Conservation (phyloP, 176 grass and related monocot species). For the Raddia distichophylla region DNA sequence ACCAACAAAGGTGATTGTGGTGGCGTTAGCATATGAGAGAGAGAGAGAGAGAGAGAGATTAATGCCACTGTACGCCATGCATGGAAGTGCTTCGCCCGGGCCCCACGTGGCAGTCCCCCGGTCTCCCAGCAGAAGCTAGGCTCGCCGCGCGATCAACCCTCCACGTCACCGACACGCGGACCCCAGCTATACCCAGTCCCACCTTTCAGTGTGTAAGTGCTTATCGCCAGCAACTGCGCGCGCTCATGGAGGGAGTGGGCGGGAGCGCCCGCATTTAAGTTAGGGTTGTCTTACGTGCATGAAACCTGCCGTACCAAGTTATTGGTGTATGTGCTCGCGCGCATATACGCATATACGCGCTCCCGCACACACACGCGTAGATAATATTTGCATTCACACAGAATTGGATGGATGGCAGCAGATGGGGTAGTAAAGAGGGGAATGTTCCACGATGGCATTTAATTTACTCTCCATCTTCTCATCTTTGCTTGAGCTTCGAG, state of each 20-base stretch:
- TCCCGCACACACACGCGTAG: too few relatives aligned
- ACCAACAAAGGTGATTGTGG: too few relatives aligned
- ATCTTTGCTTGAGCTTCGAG: not conserved
- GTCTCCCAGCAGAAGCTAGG: not conserved
- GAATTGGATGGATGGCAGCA: constrained; percentile 1
- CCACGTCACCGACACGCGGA: not conserved
- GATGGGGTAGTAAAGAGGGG: not conserved
- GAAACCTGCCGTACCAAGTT: not conserved
- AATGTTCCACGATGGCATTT: constrained; percentile 31
- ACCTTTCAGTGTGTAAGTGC: not conserved
- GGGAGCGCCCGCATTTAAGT: not conserved
- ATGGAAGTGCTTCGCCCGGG: not conserved
- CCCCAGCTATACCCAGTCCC: not conserved
- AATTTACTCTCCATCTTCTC: not conserved
- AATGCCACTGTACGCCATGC: not conserved
- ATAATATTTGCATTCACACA: not conserved
- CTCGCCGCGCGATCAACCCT: not conserved
- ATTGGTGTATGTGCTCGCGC: not conserved
- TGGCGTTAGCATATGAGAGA: too few relatives aligned
- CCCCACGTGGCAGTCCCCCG: not conserved
- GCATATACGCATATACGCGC: not conserved
- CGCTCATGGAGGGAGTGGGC: too few relatives aligned
- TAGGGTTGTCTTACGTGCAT: not conserved
- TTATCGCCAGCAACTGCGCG: too few relatives aligned
- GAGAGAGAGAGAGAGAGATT: too few relatives aligned